phyloP scores from a whole-genome alignment of 805 yeast genomes.

The Candida xyloterini region DNA sequence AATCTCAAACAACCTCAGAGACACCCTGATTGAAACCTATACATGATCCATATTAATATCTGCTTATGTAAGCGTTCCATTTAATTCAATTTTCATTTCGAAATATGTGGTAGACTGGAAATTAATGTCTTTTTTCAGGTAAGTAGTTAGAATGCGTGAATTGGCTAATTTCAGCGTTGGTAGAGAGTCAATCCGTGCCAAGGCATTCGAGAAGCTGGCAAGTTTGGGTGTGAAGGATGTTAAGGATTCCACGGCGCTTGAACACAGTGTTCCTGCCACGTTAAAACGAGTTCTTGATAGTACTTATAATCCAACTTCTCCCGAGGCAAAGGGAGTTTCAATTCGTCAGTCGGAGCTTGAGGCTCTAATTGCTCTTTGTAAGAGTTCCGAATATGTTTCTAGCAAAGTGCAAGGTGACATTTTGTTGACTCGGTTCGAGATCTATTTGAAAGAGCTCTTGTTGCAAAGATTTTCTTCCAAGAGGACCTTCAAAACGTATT shows the following conservation, averaged over 20 bases:
- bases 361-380: constrained; percentile 54
- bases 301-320: constrained; percentile 12
- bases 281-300: constrained; percentile 22
- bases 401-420: constrained; percentile 40
- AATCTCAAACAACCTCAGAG: constrained; percentile 81
- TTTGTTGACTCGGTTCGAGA: constrained; percentile 43
- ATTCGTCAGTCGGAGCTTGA: constrained; percentile 40
- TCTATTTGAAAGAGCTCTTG: constrained; percentile 46
- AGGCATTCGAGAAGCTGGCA: constrained; percentile 38
- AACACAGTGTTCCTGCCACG: constrained; percentile 24
- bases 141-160: not conserved
- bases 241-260: constrained; percentile 16
- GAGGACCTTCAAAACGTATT: constrained; percentile 25
- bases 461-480: constrained; percentile 38
- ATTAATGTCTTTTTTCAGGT: constrained; percentile 6
- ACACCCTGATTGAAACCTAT: constrained; percentile 88
- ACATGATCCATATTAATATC: constrained; percentile 41
- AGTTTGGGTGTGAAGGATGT: constrained; percentile 28
- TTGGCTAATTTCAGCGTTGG: constrained; percentile 28
- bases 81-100: no score
- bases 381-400: constrained; percentile 36
- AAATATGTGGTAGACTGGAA: not conserved
- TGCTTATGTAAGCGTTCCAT: constrained; percentile 8
- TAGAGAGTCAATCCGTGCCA: constrained; percentile 35
- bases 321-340: constrained; percentile 10